Percentiles rank a stretch among this genome's conserved stretches.
These are phyloP conservation scores for Lodderomyces beijingensis DNA, from an alignment of 1,139 yeast genomes.

Conservation along the genomic window DNA sequence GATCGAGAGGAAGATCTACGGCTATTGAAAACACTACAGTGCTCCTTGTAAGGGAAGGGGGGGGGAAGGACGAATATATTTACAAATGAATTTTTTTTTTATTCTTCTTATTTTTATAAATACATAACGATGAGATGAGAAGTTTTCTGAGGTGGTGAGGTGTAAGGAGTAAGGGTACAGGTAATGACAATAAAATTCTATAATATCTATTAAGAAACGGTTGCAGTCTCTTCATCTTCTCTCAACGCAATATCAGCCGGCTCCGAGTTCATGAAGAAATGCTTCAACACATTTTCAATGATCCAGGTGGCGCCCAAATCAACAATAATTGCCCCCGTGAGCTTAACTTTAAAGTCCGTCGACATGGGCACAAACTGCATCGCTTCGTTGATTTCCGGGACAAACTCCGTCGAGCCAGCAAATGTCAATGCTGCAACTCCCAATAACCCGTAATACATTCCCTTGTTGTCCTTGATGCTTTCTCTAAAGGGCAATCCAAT, in stretches of 20 bases:
- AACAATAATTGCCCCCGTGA: constrained; percentile 66
- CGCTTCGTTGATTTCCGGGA: constrained; percentile 91
- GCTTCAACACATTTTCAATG: constrained; percentile 77
- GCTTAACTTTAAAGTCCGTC: constrained; percentile 65
- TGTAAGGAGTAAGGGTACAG: no score
- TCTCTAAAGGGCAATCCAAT: constrained; percentile 98
- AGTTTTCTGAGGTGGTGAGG: no score
- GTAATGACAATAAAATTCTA: no score
- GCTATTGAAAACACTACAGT: neutral
- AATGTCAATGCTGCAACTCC: constrained; percentile 89
- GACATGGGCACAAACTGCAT: constrained; percentile 90
- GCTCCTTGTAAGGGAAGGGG: neutral
- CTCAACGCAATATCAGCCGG: constrained; percentile 86
- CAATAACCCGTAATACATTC: constrained; percentile 92
- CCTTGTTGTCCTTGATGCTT: constrained; percentile 83
- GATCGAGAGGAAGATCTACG: constrained; percentile 26
- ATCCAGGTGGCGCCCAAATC: constrained; percentile 78
- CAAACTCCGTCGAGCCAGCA: constrained; percentile 88
- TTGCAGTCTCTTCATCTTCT: no score
- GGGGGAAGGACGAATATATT: no score
- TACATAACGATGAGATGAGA: no score
- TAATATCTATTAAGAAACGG: no score
- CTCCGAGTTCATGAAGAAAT: constrained; percentile 82
- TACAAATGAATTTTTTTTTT: neutral
- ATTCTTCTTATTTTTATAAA: no score